Base-by-base conservation (phyloP, 345 rosid species). In the Sisymbrium altissimum region DNA sequence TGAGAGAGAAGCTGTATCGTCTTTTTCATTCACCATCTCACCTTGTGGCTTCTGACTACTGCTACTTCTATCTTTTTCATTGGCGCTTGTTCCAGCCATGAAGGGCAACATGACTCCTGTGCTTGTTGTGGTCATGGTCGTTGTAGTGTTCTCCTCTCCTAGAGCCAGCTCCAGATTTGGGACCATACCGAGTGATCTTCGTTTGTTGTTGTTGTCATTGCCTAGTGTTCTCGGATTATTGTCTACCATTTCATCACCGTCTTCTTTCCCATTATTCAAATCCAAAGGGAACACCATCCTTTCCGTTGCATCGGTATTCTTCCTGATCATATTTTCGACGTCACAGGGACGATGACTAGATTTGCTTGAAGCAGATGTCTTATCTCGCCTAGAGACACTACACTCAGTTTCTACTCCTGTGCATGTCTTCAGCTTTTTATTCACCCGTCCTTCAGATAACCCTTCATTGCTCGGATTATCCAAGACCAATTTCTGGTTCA, bases 151-250 rank as follows among this genome's bases (percentile, higher is more conserved):
- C 65, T 89, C 91, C 2, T 83, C 92, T 73, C 93, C 96, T 71
- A 89, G 74, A 69, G 89, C 97, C 70, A 91, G 92, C 80, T 91
- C 89, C 10, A 87, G 95, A 77, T 87, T 89, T 48, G 93, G 97
- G 65, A 75, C 60, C 67, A 57, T 83, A 66, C 81, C 81, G 14
- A 12, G 70, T 69, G 68, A 15, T 49, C 46, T 78, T 78, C 62
- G 54, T 52, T 18, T 80, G 74, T n/a, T 66, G 2, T 23, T 23
- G 1, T n/a, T 43, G 72, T 33, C 78, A 81, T 59, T 71, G 76
- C 45, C 62, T 85, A 83, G 82, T 23, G 81, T 62, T 72, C 78
- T 59, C 9, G 44, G 40, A 15, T 76, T 76, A 76, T 52, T 70
- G 57, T 66, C 77, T 53, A 73, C 84, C 79, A 80, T 71, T 45